Evolutionary conservation across 768 basidiomycete species (phyloP), one percentile per base, ranked within the genome.

Genomic region (Coprinopsis marcescibilis): DNA sequence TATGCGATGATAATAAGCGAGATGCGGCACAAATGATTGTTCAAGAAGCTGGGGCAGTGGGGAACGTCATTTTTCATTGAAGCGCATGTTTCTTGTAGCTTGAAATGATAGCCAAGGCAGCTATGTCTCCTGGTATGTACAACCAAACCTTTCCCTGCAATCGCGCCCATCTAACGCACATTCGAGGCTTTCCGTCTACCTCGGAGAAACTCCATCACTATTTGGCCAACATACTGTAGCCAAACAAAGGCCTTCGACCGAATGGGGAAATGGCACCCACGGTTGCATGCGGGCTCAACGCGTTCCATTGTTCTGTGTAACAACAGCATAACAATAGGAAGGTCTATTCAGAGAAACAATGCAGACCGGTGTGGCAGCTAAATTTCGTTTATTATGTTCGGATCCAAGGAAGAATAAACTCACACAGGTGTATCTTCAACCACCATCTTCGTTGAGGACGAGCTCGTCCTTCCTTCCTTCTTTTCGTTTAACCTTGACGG

Each of bases 401-500:
- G 35, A 36, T 36, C 35, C 35, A 17, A 36, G 35, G 8, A 32
- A 8, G 8, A n/a, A 36, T 11, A 36, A 19, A 11, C 12, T 6
- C 35, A 19, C 35, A 8, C 21, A 40, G 38, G 38, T 40, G 20
- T 40, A 20, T 7, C 41, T 17, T 27, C 26, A 26, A 43, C 41
- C 41, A 43, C 27, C 7, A 43, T 17, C 24, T 5, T 27, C 35
- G 30, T 37, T 15, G 39, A 40, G 15, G 19, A 4, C 23, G 21
- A 8, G 8, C n/a, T 32, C 30, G 10, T 32, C 39, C 17, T 11
- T 8, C 19, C 8, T 40, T 21, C 15, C 15, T 20, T 11, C 25
- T 40, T 24, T 40, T 27, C 41, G 6, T 4, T 27, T n/a, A 43
- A 17, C 41, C 41, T 43, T 30, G 41, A 43, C 6, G 41, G 41